Base-by-base conservation (phyloP, 345 rosid genomes). In the Acer negundo region DNA sequence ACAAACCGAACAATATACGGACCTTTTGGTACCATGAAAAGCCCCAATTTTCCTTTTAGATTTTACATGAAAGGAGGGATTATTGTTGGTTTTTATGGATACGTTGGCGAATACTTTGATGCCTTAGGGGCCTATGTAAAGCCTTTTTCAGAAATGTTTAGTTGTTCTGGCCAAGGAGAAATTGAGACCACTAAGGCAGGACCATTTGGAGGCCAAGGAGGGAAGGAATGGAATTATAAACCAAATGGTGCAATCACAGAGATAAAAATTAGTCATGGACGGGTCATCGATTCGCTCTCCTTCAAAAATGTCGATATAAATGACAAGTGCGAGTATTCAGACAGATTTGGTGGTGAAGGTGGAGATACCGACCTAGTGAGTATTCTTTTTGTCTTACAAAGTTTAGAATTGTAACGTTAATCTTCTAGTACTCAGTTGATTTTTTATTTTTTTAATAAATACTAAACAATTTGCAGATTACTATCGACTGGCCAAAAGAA, bases 201-300 rank as follows among this genome's bases (percentile, higher is more conserved):
- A 16, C n/a, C n/a, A 53, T 15, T 15, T 53, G 58, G 58, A 53
- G n/a, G 58, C 58, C 58, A 16, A 53, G 58, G n/a, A 53, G 58
- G n/a, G 26, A 59, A 16, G 22, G 63, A 59, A 59, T 59, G 63
- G 63, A 19, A n/a, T 10, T 59, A 59, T 19, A 59, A n/a, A 20
- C 63, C 63, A 59, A 59, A 59, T 8, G 63, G 63, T 59, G 63
- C 63, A 20, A 59, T 59, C 22, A 59, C 63, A 7, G 63, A 59
- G 26, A 59, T 59, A 59, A 59, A 5, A 59, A 59, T 59, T 19
- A 20, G 4, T 19, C 13, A 59, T 10, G 26, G 63, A 7, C 9
- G 3, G 13, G 26, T n/a, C 26, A 20, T 59, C 0, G 63, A 59
- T 59, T 59, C 63, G n/a, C 26, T 59, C 7, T 19, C 24, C 5